Percentiles rank a stretch among this genome's conserved stretches.
phyloP scores from a whole-genome alignment of 306 rosid species.

The Canavalia ensiformis region DNA sequence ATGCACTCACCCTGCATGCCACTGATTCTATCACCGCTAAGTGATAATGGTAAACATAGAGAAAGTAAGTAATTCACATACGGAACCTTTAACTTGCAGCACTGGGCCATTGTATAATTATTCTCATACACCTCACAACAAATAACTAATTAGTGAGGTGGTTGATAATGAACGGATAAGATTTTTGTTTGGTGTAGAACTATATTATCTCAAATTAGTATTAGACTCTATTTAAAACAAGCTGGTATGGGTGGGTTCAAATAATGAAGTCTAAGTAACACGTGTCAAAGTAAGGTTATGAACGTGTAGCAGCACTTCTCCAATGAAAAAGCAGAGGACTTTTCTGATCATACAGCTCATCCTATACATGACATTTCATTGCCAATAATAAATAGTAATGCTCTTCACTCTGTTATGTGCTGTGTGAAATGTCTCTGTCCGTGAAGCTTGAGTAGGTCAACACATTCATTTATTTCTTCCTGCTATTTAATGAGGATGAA shows the following conservation, averaged over 20 bases:
- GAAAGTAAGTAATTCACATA: not conserved
- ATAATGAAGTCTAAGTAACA: not conserved
- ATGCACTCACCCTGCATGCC: conserved; percentile 25
- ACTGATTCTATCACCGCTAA: not conserved
- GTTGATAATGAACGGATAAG: not conserved
- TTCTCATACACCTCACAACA: not conserved
- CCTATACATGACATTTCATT: conserved; percentile 6
- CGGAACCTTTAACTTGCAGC: not conserved
- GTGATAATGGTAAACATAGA: not conserved
- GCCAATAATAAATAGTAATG: not conserved
- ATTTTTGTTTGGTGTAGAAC: not conserved
- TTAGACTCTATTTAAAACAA: not conserved
- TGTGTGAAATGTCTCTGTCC: conserved; percentile 36
- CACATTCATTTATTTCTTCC: conserved; percentile 21
- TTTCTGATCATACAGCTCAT: conserved; percentile 34
- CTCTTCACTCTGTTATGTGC: not conserved
- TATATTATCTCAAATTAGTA: not conserved
- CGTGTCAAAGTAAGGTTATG: not conserved
- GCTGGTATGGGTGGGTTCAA: not conserved
- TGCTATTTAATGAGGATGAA: conserved; percentile 50
- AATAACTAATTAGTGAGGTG: not conserved
- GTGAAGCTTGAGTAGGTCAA: conserved; percentile 37
- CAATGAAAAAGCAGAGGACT: not conserved
- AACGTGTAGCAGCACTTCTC: conserved; percentile 8
- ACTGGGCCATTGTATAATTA: conserved; percentile 1